Percentiles rank a stretch among this genome's conserved stretches.
Conservation (phyloP, 2,329 filamentous ascomycete species). For the Cryphonectria nitschkei region DNA sequence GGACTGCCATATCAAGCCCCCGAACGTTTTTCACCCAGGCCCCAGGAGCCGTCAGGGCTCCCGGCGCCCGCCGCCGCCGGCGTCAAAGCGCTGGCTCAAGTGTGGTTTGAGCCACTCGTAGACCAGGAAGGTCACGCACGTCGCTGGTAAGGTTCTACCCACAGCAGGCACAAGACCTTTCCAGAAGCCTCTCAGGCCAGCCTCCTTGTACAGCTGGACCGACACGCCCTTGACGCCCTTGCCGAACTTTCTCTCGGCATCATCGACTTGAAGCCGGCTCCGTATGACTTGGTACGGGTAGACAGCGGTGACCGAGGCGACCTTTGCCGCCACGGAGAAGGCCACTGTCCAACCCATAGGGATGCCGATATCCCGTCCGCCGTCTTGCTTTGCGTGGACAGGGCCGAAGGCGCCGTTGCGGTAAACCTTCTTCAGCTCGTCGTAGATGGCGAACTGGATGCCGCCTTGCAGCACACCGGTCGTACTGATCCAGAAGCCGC, state of each 20-base stretch:
- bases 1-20: background rate
- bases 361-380: constrained; percentile 47
- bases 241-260: constrained; percentile 75
- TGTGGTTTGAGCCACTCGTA: constrained; percentile 91
- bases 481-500: constrained; percentile 79
- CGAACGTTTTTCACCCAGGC: background rate
- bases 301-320: constrained; percentile 85
- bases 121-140: constrained; percentile 94
- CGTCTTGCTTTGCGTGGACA: constrained; percentile 33
- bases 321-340: constrained; percentile 79
- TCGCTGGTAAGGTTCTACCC: constrained; percentile 89
- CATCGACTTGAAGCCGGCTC: constrained; percentile 85
- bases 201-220: constrained; percentile 73
- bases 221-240: constrained; percentile 73
- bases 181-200: constrained; percentile 86
- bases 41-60: background rate
- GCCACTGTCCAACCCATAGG: constrained; percentile 78
- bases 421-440: constrained; percentile 64
- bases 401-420: constrained; percentile 11
- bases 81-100: constrained; percentile 43
- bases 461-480: constrained; percentile 90
- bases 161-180: constrained; percentile 87
- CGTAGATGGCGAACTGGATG: constrained; percentile 95
- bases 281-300: constrained; percentile 96
- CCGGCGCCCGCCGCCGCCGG: background rate